Evolutionary conservation across 768 basidiomycete genomes (phyloP).

Genomic region (Podaxis sp.): DNA sequence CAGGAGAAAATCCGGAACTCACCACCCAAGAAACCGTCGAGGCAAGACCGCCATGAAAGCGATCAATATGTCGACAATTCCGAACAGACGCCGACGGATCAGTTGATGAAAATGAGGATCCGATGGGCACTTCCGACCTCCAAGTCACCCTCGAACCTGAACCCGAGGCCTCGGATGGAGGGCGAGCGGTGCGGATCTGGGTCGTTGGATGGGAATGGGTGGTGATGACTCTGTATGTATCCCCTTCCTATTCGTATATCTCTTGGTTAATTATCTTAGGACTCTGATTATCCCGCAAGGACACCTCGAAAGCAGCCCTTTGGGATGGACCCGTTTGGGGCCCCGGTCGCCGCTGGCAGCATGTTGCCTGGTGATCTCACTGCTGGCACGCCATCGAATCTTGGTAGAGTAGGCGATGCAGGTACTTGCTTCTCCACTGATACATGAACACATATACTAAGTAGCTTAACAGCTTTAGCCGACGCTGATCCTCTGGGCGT

Average conservation of each 20-base stretch:
- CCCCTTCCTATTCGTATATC: background rate
- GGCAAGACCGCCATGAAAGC: too few relatives aligned
- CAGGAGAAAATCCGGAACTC: too few relatives aligned
- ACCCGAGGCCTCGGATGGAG: constrained; percentile 63
- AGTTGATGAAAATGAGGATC: too few relatives aligned
- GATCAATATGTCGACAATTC: too few relatives aligned
- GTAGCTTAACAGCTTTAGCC: constrained; percentile 57
- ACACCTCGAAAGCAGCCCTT: constrained; percentile 63
- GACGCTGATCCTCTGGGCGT: constrained; percentile 96
- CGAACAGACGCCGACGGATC: too few relatives aligned
- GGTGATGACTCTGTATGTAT: constrained; percentile 63
- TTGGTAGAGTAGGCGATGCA: constrained; percentile 81
- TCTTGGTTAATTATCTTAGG: constrained; percentile 31
- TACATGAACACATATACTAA: constrained; percentile 16
- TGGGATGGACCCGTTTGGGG: constrained; percentile 49
- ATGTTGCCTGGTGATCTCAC: constrained; percentile 63
- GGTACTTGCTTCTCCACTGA: constrained; percentile 33
- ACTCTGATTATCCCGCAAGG: constrained; percentile 65
- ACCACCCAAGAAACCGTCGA: too few relatives aligned
- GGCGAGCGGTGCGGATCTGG: constrained; percentile 71
- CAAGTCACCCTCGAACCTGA: too few relatives aligned
- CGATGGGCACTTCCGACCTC: too few relatives aligned
- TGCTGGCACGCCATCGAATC: constrained; percentile 76
- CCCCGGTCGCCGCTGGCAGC: constrained; percentile 47
- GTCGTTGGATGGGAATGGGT: constrained; percentile 71